Percentiles rank a stretch among this genome's conserved stretches.
These are phyloP conservation scores for Candida ortonii DNA, from an alignment of 805 yeast genomes.

Conservation along the genomic window DNA sequence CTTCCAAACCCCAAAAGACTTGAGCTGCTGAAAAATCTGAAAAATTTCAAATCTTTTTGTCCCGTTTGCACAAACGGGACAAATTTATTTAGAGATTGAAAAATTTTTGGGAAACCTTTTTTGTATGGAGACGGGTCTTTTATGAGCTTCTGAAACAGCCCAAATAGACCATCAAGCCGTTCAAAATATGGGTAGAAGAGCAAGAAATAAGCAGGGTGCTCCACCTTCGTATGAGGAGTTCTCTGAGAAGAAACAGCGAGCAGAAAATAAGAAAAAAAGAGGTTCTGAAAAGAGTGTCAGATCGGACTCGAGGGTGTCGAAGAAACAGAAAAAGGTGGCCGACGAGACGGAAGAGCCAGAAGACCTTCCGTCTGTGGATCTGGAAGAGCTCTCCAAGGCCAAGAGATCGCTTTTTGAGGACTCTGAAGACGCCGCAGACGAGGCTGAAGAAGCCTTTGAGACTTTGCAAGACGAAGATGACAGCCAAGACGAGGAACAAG, in stretches of 20 bases:
- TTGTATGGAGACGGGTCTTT: no score
- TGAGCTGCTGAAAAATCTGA: no score
- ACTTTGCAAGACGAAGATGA: constrained; percentile 37
- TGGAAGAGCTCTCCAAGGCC: constrained; percentile 63
- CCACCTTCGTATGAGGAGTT: constrained; percentile 91
- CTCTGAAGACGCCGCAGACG: constrained; percentile 60
- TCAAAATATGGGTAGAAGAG: constrained; percentile 91
- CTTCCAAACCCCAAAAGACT: no score
- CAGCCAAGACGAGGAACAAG: constrained; percentile 36
- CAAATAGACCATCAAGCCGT: no score
- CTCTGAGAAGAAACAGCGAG: constrained; percentile 43
- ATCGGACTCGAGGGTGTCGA: constrained; percentile 16
- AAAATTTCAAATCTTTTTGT: no score
- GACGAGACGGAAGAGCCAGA: constrained; percentile 42
- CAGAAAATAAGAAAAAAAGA: constrained; percentile 33
- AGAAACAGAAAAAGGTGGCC: constrained; percentile 24
- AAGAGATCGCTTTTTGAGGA: constrained; percentile 77
- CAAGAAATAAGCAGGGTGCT: constrained; percentile 86
- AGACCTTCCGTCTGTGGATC: constrained; percentile 62
- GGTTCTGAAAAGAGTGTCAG: constrained; percentile 28
- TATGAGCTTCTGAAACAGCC: no score
- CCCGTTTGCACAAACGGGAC: constrained; percentile 16
- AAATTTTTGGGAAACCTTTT: no score
- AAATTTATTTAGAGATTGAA: constrained; percentile 15
- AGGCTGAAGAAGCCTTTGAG: constrained; percentile 39